Conservation (phyloP, 495 filamentous ascomycete genomes). For the Hypomontagnella submonticulosa region DNA sequence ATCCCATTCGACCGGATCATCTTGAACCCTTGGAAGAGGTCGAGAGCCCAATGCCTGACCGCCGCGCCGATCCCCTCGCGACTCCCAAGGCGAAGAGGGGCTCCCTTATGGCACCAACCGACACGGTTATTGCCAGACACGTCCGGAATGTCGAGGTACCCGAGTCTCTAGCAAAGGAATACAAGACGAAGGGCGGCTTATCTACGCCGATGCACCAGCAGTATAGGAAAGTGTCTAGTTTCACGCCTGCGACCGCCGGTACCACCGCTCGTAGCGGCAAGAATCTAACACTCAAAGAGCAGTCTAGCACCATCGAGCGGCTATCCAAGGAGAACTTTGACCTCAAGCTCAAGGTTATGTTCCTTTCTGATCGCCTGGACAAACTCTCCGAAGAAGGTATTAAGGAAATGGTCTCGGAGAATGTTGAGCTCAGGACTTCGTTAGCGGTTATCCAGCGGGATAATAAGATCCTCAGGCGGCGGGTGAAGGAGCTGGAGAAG, state of each 20-base stretch:
- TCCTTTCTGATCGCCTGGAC: constrained; percentile 91
- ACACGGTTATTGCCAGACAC: constrained; percentile 88
- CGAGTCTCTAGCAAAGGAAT: constrained; percentile 86
- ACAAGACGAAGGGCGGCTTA: constrained; percentile 68
- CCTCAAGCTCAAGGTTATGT: constrained; percentile 96
- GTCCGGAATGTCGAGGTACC: constrained; percentile 90
- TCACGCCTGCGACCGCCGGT: constrained; percentile 58
- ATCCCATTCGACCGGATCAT: constrained; percentile 59
- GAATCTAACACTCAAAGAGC: constrained; percentile 93
- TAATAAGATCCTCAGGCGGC: constrained; percentile 79
- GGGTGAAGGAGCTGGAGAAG: constrained; percentile 86
- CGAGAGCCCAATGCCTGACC: constrained; percentile 55
- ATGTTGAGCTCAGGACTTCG: constrained; percentile 92
- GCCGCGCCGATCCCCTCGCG: constrained; percentile 46
- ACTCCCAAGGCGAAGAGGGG: constrained; percentile 64
- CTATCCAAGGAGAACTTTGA: constrained; percentile 97
- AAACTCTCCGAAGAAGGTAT: constrained; percentile 95
- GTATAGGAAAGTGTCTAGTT: constrained; percentile 59
- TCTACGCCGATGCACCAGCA: constrained; percentile 57
- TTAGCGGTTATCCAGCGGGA: constrained; percentile 89
- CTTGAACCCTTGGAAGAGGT: constrained; percentile 64
- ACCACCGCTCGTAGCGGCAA: constrained; percentile 73
- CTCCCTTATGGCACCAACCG: constrained; percentile 71
- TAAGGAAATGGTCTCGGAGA: constrained; percentile 96
- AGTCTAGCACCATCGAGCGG: constrained; percentile 94